Percentiles rank a stretch among this genome's conserved stretches.
These are phyloP conservation scores for Hyphopichia fennica DNA, from an alignment of 1,139 yeast species.

Conservation along the genomic window DNA sequence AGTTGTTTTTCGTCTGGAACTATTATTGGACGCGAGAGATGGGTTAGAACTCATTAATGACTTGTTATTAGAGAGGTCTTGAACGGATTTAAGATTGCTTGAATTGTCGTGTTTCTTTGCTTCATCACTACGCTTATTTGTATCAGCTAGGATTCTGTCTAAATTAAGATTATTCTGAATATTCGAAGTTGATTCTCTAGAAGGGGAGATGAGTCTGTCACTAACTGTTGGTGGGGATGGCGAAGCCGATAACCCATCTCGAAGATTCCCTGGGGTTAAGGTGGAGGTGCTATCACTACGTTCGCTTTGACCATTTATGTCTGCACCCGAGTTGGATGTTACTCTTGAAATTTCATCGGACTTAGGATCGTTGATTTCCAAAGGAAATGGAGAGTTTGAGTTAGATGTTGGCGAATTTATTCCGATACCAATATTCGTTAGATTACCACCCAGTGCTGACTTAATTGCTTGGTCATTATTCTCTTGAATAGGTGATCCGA, in stretches of 20 bases:
- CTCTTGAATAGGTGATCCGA: slow-evolving; percentile 9
- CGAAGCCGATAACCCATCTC: slow-evolving; percentile 6
- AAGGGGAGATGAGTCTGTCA: slow-evolving; percentile 8
- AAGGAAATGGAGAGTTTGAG: background rate
- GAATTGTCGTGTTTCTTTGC: background rate
- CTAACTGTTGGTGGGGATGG: slow-evolving; percentile 10
- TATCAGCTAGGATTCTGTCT: background rate
- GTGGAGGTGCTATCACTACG: slow-evolving; percentile 7
- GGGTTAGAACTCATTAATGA: background rate
- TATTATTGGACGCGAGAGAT: background rate
- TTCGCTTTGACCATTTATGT: slow-evolving; percentile 2
- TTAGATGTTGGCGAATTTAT: slow-evolving; percentile 7
- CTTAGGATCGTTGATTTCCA: background rate
- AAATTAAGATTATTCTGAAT: background rate
- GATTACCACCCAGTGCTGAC: slow-evolving; percentile 14
- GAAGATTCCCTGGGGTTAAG: slow-evolving; percentile 1
- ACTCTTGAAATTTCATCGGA: slow-evolving; percentile 8
- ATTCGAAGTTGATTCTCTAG: slow-evolving; percentile 4
- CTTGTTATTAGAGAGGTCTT: background rate
- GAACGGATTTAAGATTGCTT: background rate
- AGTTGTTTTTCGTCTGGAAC: slow-evolving; percentile 19
- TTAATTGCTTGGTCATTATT: background rate
- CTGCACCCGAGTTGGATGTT: slow-evolving; percentile 2
- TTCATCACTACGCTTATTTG: background rate
- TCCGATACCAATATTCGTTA: slow-evolving; percentile 21